Evolutionary conservation across 2,329 filamentous ascomycete genomes (phyloP).

Genomic region (Neophaeococcomyces mojaviensis): DNA sequence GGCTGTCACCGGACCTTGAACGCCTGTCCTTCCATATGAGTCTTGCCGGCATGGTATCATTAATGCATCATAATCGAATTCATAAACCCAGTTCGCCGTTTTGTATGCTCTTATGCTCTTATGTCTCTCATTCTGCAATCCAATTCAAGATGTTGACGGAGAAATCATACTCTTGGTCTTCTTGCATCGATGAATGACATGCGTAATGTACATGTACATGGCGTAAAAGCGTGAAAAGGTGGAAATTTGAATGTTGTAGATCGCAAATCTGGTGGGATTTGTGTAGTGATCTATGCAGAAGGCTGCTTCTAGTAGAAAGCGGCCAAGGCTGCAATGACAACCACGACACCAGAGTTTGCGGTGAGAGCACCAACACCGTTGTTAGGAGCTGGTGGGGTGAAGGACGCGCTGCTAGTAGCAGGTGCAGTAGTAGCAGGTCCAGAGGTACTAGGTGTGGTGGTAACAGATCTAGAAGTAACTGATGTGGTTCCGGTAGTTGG

Average conservation of each 20-base stretch:
- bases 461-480: neutral
- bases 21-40: slow-evolving; percentile 2
- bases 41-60: slow-evolving; percentile 4
- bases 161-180: slow-evolving; percentile 6
- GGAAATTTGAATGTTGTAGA: slow-evolving; percentile 5
- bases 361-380: slow-evolving; percentile 66
- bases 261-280: slow-evolving; percentile 5
- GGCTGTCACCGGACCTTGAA: neutral
- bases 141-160: slow-evolving; percentile 7
- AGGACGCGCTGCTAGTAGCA: slow-evolving; percentile 10
- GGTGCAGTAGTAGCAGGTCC: slow-evolving; percentile 11
- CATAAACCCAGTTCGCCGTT: slow-evolving; percentile 3
- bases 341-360: slow-evolving; percentile 66
- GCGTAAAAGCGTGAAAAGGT: slow-evolving; percentile 4
- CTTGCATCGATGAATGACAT: slow-evolving; percentile 5
- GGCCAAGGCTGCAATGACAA: slow-evolving; percentile 19
- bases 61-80: neutral
- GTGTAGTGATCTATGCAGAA: slow-evolving; percentile 3
- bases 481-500: neutral
- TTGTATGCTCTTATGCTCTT: neutral
- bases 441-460: too few relatives aligned
- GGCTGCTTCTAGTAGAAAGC: slow-evolving; percentile 9
- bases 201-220: slow-evolving; percentile 10
- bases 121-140: slow-evolving; percentile 4
- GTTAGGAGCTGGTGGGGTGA: slow-evolving; percentile 16